Conservation (phyloP, 148 eudicot genomes). For the Vaccinium darrowii region DNA sequence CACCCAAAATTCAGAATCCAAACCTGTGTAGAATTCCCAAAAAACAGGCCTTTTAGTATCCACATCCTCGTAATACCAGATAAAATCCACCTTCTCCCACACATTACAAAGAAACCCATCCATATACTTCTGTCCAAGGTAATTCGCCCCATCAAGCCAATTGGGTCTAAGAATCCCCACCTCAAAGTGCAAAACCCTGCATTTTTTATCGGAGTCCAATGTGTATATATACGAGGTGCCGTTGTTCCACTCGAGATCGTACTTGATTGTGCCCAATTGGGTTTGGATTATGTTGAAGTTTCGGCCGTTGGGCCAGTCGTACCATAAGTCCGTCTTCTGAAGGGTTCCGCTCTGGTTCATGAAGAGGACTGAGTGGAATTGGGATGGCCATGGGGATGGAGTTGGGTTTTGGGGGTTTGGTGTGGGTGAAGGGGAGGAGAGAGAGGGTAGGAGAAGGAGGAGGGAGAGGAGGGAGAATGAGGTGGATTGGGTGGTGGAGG, state of each 20-base stretch:
- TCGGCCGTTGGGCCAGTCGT: slow-evolving; percentile 40
- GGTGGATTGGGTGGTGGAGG: background rate
- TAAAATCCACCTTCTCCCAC: slow-evolving; percentile 27
- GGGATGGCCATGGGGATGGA: slow-evolving; percentile 28
- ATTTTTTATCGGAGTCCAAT: slow-evolving; percentile 14
- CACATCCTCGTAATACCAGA: slow-evolving; percentile 26
- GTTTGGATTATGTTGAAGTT: slow-evolving; percentile 38
- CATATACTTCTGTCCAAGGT: slow-evolving; percentile 14
- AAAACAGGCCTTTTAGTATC: slow-evolving; percentile 20
- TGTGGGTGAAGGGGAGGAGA: background rate
- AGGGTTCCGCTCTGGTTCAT: slow-evolving; percentile 27
- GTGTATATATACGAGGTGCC: slow-evolving; percentile 18
- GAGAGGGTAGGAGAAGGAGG: background rate
- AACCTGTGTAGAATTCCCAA: slow-evolving; percentile 26
- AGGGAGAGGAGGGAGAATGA: background rate
- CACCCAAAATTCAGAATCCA: background rate
- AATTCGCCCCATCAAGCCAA: slow-evolving; percentile 28
- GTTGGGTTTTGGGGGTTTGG: slow-evolving; percentile 8
- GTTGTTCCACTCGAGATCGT: slow-evolving; percentile 33
- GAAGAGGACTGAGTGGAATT: slow-evolving; percentile 34
- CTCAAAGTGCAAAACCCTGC: background rate
- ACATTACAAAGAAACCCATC: slow-evolving; percentile 26
- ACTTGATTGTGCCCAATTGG: slow-evolving; percentile 19
- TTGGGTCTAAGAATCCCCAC: slow-evolving; percentile 26
- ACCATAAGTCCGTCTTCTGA: slow-evolving; percentile 31